Base-by-base conservation (phyloP, 371 early-diverging fungal genomes). In the Lichtheimia hyalospora region DNA sequence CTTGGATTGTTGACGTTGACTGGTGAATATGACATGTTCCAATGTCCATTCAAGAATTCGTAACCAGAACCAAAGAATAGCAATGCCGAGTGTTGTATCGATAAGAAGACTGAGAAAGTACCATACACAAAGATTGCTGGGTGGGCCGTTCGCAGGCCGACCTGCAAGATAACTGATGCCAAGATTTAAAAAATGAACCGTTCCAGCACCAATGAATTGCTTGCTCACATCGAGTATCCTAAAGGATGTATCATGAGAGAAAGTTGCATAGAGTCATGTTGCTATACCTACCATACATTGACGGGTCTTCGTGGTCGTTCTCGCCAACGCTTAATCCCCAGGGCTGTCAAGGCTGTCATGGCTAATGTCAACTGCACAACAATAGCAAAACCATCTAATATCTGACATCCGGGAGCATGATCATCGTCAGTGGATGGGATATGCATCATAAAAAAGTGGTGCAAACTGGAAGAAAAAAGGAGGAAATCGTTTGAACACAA, bases 161-260 rank as follows among this genome's bases (percentile, higher is more conserved):
- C 75, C 74, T 3, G 80, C 71, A 52, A 81, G 64, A 52, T 75
- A 72, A 15, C 86, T 84, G 21, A 83, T 74, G 18, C 74, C 66
- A 5, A 87, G 64, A 43, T 87, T 87, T 24, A 87, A 64, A 15
- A 77, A 71, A 55, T 87, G 88, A 24, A 85, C 73, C 53, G 84
- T 74, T 20, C 73, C 77, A 24, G 82, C 85, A 8, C 88, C 88
- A 12, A 82, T 60, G 52, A 81, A 80, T 59, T 87, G 88, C 57
- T 87, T 87, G 62, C 83, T 82, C 34, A 83, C 82, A 68, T 87
- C 88, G 49, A 81, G 70, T 24, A 81, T 63, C 87, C 87, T 87
- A 66, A 16, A 41, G 43, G 8, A 3, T 34, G 28, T 28, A 7
- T 28, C 25, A 23, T 25, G 16, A 16, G 12, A 20, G 24, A 28